Base-by-base conservation (phyloP, 257 asterid species). In the Plantago elongata region DNA sequence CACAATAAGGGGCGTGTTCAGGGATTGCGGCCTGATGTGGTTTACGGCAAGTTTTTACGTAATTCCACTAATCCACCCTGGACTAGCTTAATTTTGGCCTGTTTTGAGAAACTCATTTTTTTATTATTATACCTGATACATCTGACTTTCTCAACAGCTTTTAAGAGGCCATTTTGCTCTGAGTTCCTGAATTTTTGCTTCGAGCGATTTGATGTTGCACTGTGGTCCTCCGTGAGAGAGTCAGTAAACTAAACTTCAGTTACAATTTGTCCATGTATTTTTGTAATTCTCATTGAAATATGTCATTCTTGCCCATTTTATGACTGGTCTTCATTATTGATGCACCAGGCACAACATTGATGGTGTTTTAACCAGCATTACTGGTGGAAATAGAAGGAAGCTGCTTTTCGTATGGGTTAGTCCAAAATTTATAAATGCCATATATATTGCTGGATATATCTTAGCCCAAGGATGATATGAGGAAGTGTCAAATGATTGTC, bases 361-460 rank as follows among this genome's bases (percentile, higher is more conserved):
- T 4, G 67, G 50, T 43, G 70, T 78, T 22, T 34, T 81, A 61
- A 45, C 45, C 45, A 59, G 15, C 9, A 69, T 86, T 1, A 63
- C 72, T 51, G 83, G 79, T 22, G 85, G 79, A 42, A 30, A 15
- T 51, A 46, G 62, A 54, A 30, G 62, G 70, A 87, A 87, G 66
- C 42, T 87, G 30, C 9, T 73, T 5, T 84, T 86, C 65, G 73
- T 84, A 0, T 75, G 87, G 95, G 92, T 86, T 65, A 74, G 49
- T 62, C 17, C 1, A n/a, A 11, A 16, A n/a, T 45, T 6, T 45
- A 34, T 34, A 1, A 34, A 5, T 34, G 7, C 40, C 38, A 34
- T 34, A 34, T 34, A 3, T 34, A 7, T 34, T 34, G 1, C 8
- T 34, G 40, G 1, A 34, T 34, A 34, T 34, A 1, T 34, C 8